phyloP scores from a whole-genome alignment of 441 rosid species.

The Brassica hybrid region DNA sequence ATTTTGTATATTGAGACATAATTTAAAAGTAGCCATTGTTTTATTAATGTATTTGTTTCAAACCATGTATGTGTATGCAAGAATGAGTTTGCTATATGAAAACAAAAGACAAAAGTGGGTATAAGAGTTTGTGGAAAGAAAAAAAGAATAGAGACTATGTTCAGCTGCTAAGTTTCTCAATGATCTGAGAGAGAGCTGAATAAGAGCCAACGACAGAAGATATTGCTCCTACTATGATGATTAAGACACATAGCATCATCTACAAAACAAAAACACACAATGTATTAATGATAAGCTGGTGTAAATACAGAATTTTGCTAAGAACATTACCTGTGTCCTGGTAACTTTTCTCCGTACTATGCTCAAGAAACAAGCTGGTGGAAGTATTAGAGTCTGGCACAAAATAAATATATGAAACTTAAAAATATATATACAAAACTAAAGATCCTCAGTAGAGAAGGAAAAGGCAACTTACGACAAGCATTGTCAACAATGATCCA shows the following conservation, averaged over 20 bases:
- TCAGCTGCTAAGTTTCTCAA: constrained; percentile 55
- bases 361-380: constrained; percentile 82
- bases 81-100: constrained; percentile 27
- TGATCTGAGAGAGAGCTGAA: constrained; percentile 70
- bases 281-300: not conserved
- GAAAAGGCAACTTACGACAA: constrained; percentile 65
- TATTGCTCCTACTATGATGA: constrained; percentile 68
- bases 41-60: constrained; percentile 20
- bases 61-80: constrained; percentile 36
- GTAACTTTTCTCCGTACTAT: constrained; percentile 61
- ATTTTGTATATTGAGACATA: not conserved
- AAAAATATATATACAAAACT: not conserved
- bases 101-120: constrained; percentile 45
- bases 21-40: constrained; percentile 18
- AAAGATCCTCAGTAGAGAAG: not conserved
- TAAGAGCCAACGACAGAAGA: constrained; percentile 75
- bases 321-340: constrained; percentile 55
- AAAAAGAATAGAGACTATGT: not conserved
- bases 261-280: constrained; percentile 37
- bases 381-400: constrained; percentile 81
- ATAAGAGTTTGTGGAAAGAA: not conserved
- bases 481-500: constrained; percentile 95
- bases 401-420: not conserved
- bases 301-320: not conserved
- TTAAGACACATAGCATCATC: constrained; percentile 58